Evolutionary conservation across 2,329 filamentous ascomycete species (phyloP).

Genomic region (Ceratocystis diversiconidia): DNA sequence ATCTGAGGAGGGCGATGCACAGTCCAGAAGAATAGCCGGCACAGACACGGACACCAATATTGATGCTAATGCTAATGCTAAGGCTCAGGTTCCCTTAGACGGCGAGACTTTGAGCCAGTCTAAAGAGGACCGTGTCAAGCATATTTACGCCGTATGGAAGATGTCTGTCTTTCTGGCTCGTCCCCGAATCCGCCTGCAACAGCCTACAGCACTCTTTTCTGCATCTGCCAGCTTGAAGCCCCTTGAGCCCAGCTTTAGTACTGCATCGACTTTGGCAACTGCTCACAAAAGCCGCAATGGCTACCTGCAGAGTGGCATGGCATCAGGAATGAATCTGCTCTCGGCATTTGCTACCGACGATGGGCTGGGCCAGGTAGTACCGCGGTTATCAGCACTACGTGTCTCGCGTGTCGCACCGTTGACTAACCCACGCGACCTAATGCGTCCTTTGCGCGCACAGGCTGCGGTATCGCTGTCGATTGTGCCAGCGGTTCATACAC

Average conservation of each 20-base stretch:
- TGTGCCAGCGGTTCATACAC: slow-evolving; percentile 55
- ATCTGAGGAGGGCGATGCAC: slow-evolving; percentile 21
- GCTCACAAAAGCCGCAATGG: slow-evolving; percentile 21
- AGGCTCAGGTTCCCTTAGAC: slow-evolving; percentile 18
- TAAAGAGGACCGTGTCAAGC: slow-evolving; percentile 23
- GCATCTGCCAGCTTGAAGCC: slow-evolving; percentile 47
- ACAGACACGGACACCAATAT: too few species aligned
- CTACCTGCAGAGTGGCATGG: slow-evolving; percentile 54
- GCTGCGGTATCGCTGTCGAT: slow-evolving; percentile 49
- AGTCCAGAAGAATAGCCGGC: background rate
- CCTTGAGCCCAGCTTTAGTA: slow-evolving; percentile 20
- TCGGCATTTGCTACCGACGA: slow-evolving; percentile 57
- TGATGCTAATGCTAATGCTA: slow-evolving; percentile 16
- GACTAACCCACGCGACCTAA: slow-evolving; percentile 45
- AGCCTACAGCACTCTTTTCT: slow-evolving; percentile 51
- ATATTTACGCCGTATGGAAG: slow-evolving; percentile 46
- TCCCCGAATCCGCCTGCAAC: slow-evolving; percentile 50
- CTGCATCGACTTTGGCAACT: slow-evolving; percentile 3
- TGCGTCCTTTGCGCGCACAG: slow-evolving; percentile 50
- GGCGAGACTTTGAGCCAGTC: slow-evolving; percentile 14
- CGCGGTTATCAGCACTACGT: slow-evolving; percentile 56
- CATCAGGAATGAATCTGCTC: slow-evolving; percentile 61
- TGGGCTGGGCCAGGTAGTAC: slow-evolving; percentile 44
- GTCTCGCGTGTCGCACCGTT: slow-evolving; percentile 61
- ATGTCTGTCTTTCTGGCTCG: slow-evolving; percentile 42